Percentiles rank a stretch among this genome's conserved stretches.
phyloP scores from a whole-genome alignment of 108 stramenopile species.

The Cyclotella sp. region DNA sequence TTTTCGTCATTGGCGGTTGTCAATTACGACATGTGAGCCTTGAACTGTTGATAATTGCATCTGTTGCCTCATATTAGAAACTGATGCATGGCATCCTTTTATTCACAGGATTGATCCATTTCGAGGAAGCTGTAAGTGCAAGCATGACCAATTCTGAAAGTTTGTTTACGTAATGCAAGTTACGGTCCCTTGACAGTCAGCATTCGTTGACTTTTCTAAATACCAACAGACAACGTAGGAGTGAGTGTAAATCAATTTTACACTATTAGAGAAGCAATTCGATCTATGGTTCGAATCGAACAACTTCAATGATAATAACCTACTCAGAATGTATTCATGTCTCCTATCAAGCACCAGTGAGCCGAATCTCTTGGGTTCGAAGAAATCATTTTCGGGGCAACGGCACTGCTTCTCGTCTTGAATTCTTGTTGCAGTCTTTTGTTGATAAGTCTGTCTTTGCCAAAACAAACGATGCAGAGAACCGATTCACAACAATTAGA shows the following conservation, averaged over 20 bases:
- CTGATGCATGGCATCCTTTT: neutral
- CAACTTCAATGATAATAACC: neutral
- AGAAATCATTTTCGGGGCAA: no score
- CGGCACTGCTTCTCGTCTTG: no score
- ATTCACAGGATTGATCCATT: slow-evolving; percentile 48
- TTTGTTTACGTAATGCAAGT: neutral
- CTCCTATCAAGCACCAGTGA: no score
- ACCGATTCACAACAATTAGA: no score
- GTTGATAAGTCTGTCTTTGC: no score
- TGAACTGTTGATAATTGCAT: neutral
- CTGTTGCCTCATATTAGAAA: no score
- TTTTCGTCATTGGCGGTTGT: slow-evolving; percentile 68
- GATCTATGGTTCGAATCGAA: slow-evolving; percentile 44
- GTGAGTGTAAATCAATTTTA: slow-evolving; percentile 68
- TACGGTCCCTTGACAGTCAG: no score
- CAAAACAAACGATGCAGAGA: no score
- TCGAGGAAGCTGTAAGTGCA: slow-evolving; percentile 44
- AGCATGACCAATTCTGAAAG: neutral
- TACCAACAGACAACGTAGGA: slow-evolving; percentile 37
- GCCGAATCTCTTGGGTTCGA: no score
- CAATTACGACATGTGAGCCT: slow-evolving; percentile 55
- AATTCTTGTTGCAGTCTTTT: no score
- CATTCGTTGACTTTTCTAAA: neutral
- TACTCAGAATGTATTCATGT: no score
- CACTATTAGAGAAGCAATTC: slow-evolving; percentile 63